Evolutionary conservation across 768 basidiomycete genomes (phyloP), one percentile per base, ranked within the genome.

Genomic region (Paxillus ammoniavirescens): DNA sequence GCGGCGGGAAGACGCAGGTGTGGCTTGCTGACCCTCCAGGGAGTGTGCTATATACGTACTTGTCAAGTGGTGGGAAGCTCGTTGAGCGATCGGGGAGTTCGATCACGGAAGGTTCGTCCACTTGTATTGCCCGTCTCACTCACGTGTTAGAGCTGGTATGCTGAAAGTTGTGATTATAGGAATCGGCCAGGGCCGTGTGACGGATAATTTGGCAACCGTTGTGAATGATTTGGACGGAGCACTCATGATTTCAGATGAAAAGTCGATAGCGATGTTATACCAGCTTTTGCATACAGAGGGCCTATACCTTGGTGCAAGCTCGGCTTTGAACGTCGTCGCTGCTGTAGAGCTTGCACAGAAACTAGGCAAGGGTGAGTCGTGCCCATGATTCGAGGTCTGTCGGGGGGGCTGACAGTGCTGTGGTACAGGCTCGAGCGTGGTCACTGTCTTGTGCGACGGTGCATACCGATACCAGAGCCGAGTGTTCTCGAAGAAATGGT

Each of bases 1-100:
- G 86, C 57, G 65, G 60, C 0, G 90, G 88, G 8, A 87, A 82
- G 67, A 83, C 87, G 9, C 89, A 98, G 72, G 79, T 91, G 49
- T 98, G 91, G 91, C 74, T 99, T 31, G 97, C 97, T 13, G 97
- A 99, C 65, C 97, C 97, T 13, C 97, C 97, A 0, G 97, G 97
- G 38, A 93, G 91, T 66, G 92, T 97, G 48, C 73, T 99, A 62
- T 82, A 89, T 56, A 83, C 89, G 66, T 91, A 92, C 63, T 67
- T 98, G 42, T 80, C 77, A 38, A 91, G 84, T 55, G 94, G 93
- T 0, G 86, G 90, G 18, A 84, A 85, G 68, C 73, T 93, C 49
- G 69, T 73, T 15, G 93, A 96, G 63, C 75, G 94, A 55, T 73
- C 71, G 28, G 93, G 93, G n/a, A 84, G 90, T 58, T 93, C 90